Evolutionary conservation across 2,329 filamentous ascomycete species (phyloP).

Genomic region (Amphichorda felina): DNA sequence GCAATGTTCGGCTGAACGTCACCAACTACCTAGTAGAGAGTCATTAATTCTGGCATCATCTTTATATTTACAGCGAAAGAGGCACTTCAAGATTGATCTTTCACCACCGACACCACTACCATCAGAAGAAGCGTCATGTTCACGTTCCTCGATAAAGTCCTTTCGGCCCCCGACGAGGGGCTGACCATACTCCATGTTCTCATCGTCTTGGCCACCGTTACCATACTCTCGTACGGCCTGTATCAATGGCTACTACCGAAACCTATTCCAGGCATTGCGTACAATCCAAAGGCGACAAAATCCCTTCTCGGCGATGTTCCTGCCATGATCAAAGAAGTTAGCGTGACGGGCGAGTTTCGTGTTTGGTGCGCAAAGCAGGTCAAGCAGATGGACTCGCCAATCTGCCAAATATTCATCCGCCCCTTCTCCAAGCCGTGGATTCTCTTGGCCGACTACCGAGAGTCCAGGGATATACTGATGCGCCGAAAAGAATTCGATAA

Average conservation of each 20-base stretch:
- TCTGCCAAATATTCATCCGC: conserved; percentile 33
- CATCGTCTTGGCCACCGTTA: too few species aligned
- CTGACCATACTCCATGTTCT: too few species aligned
- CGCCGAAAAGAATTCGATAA: conserved; percentile 33
- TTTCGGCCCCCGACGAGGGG: too few species aligned
- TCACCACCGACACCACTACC: too few species aligned
- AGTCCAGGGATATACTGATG: conserved; percentile 30
- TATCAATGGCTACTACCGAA: conserved; percentile 26
- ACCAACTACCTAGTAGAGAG: too few species aligned
- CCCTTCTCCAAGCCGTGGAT: conserved; percentile 30
- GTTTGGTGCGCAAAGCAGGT: conserved; percentile 14
- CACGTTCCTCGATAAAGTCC: too few species aligned
- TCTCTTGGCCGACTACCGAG: conserved; percentile 25
- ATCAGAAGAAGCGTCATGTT: too few species aligned
- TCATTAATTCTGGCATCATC: too few species aligned
- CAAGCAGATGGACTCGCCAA: conserved; percentile 21
- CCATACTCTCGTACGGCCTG: too few species aligned
- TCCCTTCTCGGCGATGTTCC: conserved; percentile 29
- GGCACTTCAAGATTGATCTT: too few species aligned
- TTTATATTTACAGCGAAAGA: too few species aligned
- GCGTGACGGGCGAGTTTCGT: conserved; percentile 2
- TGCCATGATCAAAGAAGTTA: conserved; percentile 3
- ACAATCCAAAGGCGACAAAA: conserved; percentile 22
- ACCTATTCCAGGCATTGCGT: conserved; percentile 32
- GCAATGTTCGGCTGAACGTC: too few species aligned